phyloP scores from a whole-genome alignment of 768 basidiomycete species.

The Termitomyces sp. region DNA sequence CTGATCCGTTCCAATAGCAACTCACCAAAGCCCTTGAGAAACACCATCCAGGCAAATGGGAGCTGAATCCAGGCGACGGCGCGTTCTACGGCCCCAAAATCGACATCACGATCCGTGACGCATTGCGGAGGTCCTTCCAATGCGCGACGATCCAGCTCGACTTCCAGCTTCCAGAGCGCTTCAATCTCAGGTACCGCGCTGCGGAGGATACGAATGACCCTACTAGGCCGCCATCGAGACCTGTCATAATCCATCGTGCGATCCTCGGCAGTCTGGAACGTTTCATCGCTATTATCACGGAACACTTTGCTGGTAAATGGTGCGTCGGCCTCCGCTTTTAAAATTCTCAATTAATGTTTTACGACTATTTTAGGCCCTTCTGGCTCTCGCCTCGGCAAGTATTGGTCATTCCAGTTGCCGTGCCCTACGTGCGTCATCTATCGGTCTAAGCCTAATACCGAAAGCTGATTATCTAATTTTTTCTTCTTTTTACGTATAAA shows the following conservation, averaged over 20 bases:
- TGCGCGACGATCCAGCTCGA: conserved; percentile 99
- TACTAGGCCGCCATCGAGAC: conserved; percentile 57
- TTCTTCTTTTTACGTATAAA: not conserved
- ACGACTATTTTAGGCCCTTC: conserved; percentile 67
- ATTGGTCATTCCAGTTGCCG: conserved; percentile 89
- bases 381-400: conserved; percentile 98
- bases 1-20: conserved; percentile 46
- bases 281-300: conserved; percentile 95
- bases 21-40: conserved; percentile 78
- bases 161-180: conserved; percentile 96
- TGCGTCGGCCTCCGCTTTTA: conserved; percentile 25
- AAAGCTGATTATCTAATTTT: conserved; percentile 6
- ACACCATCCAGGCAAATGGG: conserved; percentile 85
- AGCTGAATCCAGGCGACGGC: conserved; percentile 91
- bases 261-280: conserved; percentile 92
- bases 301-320: conserved; percentile 98
- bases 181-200: conserved; percentile 88
- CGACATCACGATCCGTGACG: conserved; percentile 94
- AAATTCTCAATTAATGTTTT: not conserved
- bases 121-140: conserved; percentile 89
- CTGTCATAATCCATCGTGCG: conserved; percentile 98
- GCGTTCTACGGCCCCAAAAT: conserved; percentile 99
- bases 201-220: conserved; percentile 61
- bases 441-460: not conserved
- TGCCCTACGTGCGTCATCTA: conserved; percentile 66